These are phyloP conservation scores for Sphaerulina musiva DNA, from an alignment of 2,329 filamentous ascomycete genomes.

Conservation along the genomic window DNA sequence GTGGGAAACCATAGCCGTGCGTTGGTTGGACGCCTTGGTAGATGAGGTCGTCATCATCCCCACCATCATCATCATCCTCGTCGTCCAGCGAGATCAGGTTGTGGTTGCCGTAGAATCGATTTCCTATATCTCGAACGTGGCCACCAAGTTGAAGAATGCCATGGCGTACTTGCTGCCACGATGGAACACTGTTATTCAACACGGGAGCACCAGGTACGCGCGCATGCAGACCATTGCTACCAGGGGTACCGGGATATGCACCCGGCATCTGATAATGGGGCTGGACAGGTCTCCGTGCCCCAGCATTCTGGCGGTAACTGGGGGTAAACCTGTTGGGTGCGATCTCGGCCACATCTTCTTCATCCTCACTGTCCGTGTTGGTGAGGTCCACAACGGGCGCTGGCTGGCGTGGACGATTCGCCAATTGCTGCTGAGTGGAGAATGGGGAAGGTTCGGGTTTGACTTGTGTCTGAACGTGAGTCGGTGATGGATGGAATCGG, in stretches of 20 bases:
- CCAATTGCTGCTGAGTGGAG: conserved; percentile 11
- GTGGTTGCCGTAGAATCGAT: conserved; percentile 19
- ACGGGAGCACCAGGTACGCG: background rate
- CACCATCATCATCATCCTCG: conserved; percentile 16
- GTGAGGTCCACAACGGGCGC: conserved; percentile 31
- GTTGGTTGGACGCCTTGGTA: background rate
- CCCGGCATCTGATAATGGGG: conserved; percentile 21
- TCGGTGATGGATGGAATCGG: background rate
- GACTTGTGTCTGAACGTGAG: conserved; percentile 7
- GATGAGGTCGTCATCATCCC: conserved; percentile 19
- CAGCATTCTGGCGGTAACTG: conserved; percentile 13
- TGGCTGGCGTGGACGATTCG: conserved; percentile 13
- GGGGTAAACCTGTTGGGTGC: conserved; percentile 22
- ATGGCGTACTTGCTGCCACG: background rate
- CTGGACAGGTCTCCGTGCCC: background rate
- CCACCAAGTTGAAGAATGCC: background rate
- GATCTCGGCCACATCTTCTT: conserved; percentile 28
- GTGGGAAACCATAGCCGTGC: conserved; percentile 19
- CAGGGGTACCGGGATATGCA: conserved; percentile 15
- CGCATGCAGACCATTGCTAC: background rate
- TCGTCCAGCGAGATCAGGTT: conserved; percentile 14
- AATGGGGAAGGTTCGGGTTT: conserved; percentile 6
- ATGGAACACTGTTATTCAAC: background rate
- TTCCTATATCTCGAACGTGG: conserved; percentile 3
- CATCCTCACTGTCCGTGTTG: conserved; percentile 29